Conservation (phyloP, 169 alveolate species). For the Cryptosporidium bovis region DNA sequence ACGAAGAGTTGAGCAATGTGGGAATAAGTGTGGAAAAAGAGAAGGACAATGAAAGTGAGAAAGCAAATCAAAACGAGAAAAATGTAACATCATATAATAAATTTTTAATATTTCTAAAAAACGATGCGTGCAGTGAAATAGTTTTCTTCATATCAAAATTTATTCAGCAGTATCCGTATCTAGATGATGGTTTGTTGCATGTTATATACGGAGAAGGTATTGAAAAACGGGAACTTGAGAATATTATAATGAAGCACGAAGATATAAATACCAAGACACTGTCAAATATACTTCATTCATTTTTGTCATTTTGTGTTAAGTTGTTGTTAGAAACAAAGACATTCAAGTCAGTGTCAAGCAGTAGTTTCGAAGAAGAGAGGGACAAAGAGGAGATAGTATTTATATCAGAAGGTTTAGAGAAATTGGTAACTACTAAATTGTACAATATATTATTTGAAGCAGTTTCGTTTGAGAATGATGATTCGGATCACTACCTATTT, state of each 20-base stretch:
- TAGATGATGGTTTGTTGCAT: constrained; percentile 32
- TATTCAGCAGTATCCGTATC: constrained; percentile 58
- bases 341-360: background rate
- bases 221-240: constrained; percentile 21
- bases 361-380: constrained; percentile 3
- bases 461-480: constrained; percentile 66
- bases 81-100: constrained; percentile 81
- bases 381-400: constrained; percentile 17
- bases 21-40: background rate
- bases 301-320: constrained; percentile 30
- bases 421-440: constrained; percentile 61
- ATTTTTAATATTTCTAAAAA: constrained; percentile 82
- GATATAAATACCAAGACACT: constrained; percentile 18
- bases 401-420: constrained; percentile 51
- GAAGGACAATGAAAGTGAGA: background rate
- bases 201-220: constrained; percentile 22
- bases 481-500: constrained; percentile 47
- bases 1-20: constrained; percentile 20
- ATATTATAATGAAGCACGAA: constrained; percentile 7
- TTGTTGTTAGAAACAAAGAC: constrained; percentile 24
- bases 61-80: constrained; percentile 51
- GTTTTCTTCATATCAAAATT: constrained; percentile 69
- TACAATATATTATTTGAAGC: constrained; percentile 52
- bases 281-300: constrained; percentile 30
- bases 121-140: constrained; percentile 81